phyloP scores from a whole-genome alignment of 192 early-diverging fungal species.

The Phlyctochytrium arcticum region DNA sequence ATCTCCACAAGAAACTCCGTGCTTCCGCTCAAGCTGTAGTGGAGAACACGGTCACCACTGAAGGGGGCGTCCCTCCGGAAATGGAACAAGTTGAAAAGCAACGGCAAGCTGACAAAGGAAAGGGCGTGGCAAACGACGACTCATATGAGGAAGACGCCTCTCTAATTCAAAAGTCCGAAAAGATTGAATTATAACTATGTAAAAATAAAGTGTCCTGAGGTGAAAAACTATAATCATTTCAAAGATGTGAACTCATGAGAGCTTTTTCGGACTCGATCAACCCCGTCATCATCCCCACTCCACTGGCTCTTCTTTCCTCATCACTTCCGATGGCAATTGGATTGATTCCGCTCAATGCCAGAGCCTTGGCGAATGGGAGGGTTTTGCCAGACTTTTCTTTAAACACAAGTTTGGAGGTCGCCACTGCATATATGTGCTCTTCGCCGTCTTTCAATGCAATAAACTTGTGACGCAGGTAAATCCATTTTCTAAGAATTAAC shows the following conservation, averaged over 20 bases:
- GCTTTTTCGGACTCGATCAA: neutral
- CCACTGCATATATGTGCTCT: conserved; percentile 2
- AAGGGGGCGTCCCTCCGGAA: conserved; percentile 5
- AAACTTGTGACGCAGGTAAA: conserved; percentile 8
- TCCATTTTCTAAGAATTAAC: conserved; percentile 12
- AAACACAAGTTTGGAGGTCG: conserved; percentile 8
- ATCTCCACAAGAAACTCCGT: conserved; percentile 1
- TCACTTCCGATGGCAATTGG: neutral
- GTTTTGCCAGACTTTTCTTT: conserved; percentile 9
- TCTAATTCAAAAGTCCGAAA: conserved; percentile 23
- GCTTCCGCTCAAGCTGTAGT: neutral
- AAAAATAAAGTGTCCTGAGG: neutral
- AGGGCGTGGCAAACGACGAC: conserved; percentile 8
- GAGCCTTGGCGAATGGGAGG: neutral
- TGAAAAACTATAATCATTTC: neutral
- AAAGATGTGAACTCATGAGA: neutral
- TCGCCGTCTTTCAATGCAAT: neutral
- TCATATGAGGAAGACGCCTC: neutral
- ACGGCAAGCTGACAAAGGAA: neutral
- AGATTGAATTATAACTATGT: conserved; percentile 12
- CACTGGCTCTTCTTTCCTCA: neutral
- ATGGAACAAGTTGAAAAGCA: conserved; percentile 9
- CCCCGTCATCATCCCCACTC: neutral
- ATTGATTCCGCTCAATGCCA: neutral
- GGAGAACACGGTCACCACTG: neutral